These are phyloP conservation scores for Barnettozyma pratensis DNA, from an alignment of 805 yeast genomes.

Conservation along the genomic window DNA sequence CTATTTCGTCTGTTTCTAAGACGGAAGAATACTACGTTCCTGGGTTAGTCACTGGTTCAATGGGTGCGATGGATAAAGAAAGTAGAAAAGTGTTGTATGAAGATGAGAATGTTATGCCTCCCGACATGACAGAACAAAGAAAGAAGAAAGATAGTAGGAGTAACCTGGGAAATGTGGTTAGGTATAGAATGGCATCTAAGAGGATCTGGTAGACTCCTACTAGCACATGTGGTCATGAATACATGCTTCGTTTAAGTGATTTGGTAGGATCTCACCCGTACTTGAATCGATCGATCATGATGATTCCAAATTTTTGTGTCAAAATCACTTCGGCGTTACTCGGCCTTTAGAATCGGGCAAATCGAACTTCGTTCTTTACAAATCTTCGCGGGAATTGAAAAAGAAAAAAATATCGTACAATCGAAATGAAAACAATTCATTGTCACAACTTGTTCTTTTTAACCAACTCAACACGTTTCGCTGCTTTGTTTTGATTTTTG, in stretches of 20 bases:
- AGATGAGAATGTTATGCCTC: constrained; percentile 17
- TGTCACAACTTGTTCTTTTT: neutral
- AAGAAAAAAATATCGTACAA: constrained; percentile 1
- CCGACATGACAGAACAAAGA: constrained; percentile 24
- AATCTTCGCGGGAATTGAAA: neutral
- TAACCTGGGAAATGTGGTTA: constrained; percentile 45
- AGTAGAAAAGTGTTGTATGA: constrained; percentile 22
- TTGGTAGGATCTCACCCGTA: neutral
- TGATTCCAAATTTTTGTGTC: neutral
- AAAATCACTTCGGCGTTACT: neutral
- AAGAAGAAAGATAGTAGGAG: constrained; percentile 23
- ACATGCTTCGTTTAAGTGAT: neutral
- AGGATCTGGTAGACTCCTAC: constrained; percentile 50
- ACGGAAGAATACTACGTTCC: constrained; percentile 28
- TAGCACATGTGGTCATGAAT: neutral
- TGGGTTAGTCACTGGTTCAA: constrained; percentile 31
- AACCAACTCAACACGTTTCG: too few species aligned
- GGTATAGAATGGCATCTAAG: constrained; percentile 76
- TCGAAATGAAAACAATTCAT: neutral
- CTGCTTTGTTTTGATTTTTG: too few species aligned
- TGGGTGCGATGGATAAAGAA: constrained; percentile 29
- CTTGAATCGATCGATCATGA: too few species aligned
- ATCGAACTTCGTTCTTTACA: neutral
- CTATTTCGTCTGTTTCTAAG: neutral
- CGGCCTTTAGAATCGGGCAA: neutral